Evolutionary conservation across 805 yeast species (phyloP), one percentile per base, ranked within the genome.

Genomic region (Nakazawaea ernobii): DNA sequence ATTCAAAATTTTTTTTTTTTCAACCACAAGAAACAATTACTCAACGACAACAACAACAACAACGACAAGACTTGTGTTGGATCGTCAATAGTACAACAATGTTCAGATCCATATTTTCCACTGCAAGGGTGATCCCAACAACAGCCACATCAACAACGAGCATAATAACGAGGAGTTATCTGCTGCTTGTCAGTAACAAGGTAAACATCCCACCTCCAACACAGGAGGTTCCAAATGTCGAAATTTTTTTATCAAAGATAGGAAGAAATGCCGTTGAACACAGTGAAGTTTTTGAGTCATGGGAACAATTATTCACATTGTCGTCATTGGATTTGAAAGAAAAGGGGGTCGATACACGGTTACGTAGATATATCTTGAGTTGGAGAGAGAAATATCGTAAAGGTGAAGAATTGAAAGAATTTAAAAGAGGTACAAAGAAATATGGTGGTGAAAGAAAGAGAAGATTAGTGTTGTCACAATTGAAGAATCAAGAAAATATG

Each of bases 371-470:
- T 66, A 75, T 91, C 49, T 66, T 89, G 51, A 69, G 75, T 40
- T 90, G 95, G 83, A 73, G 79, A 42, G 82, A 90, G 58, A 79
- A 75, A 56, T 84, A 73, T 58, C 75, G 79, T 56, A 74, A 77
- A 51, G 79, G 82, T 46, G 74, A 71, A 46, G 57, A 55, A 17
- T 67, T 86, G 49, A 58, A 68, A 49, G 86, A 81, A 58, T 71
- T 79, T 53, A 77, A 76, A 55, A 65, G 70, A 52, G 88, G 91
- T 8, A 48, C 37, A n/a, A 82, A 75, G 71, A 88, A 88, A 73
- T 71, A 80, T 67, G 97, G 97, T 26, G 96, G 97, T 59, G 97
- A 90, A 67, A 79, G 96, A 63, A 84, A 80, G 58, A 77, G 84
- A 51, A 79, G 75, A 57, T 84, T 82, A 59, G 75, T 74, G 54